Percentiles rank a stretch among this genome's conserved stretches.
Evolutionary conservation across 805 yeast species (phyloP).

Genomic region (Ogataea ganodermae): DNA sequence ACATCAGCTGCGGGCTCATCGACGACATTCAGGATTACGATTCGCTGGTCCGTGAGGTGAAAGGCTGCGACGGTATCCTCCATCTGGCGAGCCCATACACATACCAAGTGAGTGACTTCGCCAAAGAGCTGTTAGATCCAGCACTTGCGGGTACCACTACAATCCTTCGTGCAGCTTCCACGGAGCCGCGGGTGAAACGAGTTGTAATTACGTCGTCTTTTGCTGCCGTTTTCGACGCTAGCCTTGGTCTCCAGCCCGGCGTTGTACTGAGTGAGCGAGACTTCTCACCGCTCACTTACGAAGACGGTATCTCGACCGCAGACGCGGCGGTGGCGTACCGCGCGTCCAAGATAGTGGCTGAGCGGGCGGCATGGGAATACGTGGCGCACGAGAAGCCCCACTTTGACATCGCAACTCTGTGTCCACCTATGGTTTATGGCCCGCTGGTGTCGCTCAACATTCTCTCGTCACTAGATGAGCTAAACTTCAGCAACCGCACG

Average conservation of each 20-base stretch:
- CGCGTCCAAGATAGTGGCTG: slow-evolving; percentile 66
- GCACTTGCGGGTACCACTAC: slow-evolving; percentile 57
- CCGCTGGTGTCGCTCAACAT: slow-evolving; percentile 46
- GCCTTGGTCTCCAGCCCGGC: slow-evolving; percentile 37
- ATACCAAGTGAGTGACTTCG: slow-evolving; percentile 43
- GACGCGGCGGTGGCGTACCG: slow-evolving; percentile 48
- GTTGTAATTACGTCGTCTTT: slow-evolving; percentile 56
- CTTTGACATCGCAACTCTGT: slow-evolving; percentile 49
- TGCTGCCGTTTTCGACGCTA: slow-evolving; percentile 45
- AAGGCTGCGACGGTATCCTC: slow-evolving; percentile 53
- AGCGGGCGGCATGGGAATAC: slow-evolving; percentile 59
- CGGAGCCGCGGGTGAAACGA: slow-evolving; percentile 43
- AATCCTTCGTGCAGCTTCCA: slow-evolving; percentile 50
- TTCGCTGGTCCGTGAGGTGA: slow-evolving; percentile 45
- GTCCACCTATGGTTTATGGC: slow-evolving; percentile 61
- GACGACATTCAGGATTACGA: slow-evolving; percentile 46
- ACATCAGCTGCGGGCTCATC: slow-evolving; percentile 43
- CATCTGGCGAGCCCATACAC: slow-evolving; percentile 66
- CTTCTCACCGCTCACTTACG: slow-evolving; percentile 58
- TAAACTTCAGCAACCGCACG: slow-evolving; percentile 40
- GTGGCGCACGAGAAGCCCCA: slow-evolving; percentile 38
- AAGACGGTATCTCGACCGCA: slow-evolving; percentile 40
- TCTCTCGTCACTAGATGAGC: slow-evolving; percentile 28
- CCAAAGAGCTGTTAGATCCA: slow-evolving; percentile 54
- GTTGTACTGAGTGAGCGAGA: slow-evolving; percentile 44